A percentile compares a stretch with the other conserved stretches of the same genome.
These are phyloP conservation scores for Hsuehochloa calcarea DNA, from an alignment of 176 grass and related monocot genomes.

Conservation along the genomic window DNA sequence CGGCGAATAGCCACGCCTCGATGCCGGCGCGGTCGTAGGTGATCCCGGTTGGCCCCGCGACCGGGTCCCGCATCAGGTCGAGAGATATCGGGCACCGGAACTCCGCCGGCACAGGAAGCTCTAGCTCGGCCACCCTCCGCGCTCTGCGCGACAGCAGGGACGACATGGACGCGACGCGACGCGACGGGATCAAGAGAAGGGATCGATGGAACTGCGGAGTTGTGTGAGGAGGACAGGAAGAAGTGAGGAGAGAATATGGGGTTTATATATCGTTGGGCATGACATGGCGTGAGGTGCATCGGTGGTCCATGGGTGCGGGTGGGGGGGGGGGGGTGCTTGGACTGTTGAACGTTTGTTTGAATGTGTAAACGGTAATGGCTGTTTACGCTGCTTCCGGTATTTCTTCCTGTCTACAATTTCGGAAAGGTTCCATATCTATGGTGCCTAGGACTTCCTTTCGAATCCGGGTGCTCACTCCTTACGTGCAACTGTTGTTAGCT, in stretches of 20 bases:
- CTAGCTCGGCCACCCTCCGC: neutral
- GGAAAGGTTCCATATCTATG: neutral
- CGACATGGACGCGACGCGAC: neutral
- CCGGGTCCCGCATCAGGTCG: constrained; percentile 62
- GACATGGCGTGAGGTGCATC: neutral
- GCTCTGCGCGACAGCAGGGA: neutral
- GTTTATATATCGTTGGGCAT: neutral
- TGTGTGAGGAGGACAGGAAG: neutral
- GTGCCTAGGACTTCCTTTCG: too few relatives aligned
- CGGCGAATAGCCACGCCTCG: constrained; percentile 43
- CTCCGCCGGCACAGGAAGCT: constrained; percentile 35
- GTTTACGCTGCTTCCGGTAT: neutral
- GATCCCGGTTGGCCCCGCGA: constrained; percentile 47
- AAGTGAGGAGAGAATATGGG: neutral
- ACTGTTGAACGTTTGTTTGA: neutral
- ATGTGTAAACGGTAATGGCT: neutral
- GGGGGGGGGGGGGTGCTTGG: too few relatives aligned
- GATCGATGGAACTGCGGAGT: neutral
- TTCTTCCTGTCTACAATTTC: neutral
- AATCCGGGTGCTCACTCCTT: too few relatives aligned
- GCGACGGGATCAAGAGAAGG: neutral
- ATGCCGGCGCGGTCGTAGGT: constrained; percentile 68
- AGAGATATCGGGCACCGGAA: constrained; percentile 67
- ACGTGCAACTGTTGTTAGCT: too few relatives aligned
- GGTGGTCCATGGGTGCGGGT: neutral